Evolutionary conservation across 2,329 filamentous ascomycete species (phyloP).

Genomic region (Sporothrix sp.): DNA sequence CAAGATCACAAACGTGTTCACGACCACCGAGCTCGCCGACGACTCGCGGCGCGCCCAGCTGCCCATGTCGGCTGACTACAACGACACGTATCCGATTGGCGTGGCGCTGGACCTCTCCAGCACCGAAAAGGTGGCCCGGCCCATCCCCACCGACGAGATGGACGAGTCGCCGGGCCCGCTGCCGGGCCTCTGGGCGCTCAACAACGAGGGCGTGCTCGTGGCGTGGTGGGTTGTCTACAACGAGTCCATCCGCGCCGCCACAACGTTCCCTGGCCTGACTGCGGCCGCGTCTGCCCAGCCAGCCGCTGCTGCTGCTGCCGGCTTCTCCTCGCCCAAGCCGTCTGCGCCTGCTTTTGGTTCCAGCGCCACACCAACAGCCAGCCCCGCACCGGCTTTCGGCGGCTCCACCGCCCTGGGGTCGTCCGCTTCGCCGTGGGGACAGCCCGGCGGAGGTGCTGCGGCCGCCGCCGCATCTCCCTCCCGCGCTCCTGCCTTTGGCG

Average conservation of each 20-base stretch:
- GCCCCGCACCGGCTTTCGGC: slow-evolving; percentile 10
- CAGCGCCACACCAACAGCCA: slow-evolving; percentile 9
- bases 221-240: slow-evolving; percentile 91
- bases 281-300: slow-evolving; percentile 23
- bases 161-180: slow-evolving; percentile 70
- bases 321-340: slow-evolving; percentile 24
- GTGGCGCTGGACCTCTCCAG: slow-evolving; percentile 74
- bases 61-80: slow-evolving; percentile 56
- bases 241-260: slow-evolving; percentile 67
- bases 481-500: slow-evolving; percentile 38
- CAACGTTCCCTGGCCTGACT: slow-evolving; percentile 62
- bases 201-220: slow-evolving; percentile 75
- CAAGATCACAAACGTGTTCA: slow-evolving; percentile 57
- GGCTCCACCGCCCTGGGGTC: slow-evolving; percentile 35
- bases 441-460: slow-evolving; percentile 18
- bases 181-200: slow-evolving; percentile 75
- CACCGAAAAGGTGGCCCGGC: slow-evolving; percentile 66
- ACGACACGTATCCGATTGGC: slow-evolving; percentile 71
- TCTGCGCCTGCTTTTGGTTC: slow-evolving; percentile 25
- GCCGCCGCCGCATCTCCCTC: slow-evolving; percentile 20
- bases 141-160: slow-evolving; percentile 68
- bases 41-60: slow-evolving; percentile 68
- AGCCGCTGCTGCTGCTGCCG: slow-evolving; percentile 8
- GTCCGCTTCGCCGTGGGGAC: slow-evolving; percentile 41
- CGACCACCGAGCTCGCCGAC: slow-evolving; percentile 59